Evolutionary conservation across 495 filamentous ascomycete genomes (phyloP), one percentile per base, ranked within the genome.

Genomic region (Aspergillus nanangensis): DNA sequence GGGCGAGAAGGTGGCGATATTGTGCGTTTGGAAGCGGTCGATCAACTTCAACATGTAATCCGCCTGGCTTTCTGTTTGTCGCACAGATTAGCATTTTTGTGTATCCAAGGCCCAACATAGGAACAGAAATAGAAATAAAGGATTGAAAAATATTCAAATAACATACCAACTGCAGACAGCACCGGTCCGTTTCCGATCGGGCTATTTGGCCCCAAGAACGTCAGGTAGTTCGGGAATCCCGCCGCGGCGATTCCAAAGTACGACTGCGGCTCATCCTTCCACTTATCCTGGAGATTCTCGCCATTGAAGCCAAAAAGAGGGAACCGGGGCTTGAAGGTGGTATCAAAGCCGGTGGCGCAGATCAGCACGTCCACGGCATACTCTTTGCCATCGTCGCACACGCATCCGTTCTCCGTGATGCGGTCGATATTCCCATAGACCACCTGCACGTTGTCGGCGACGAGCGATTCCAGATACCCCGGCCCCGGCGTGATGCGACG

Each of bases 201-300:
- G 4, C 37, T 46, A 15, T 67, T 70, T n/a, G 61, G 63, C 2
- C 66, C 69, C 15, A 70, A 45, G 27, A 71, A 55, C 15, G 74
- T 69, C 57, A 80, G 79, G 47, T 79, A 77, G 50, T 83, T 83
- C 1, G 80, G 80, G 51, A 81, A 82, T 3, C 66, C 69, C 24
- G 76, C 66, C 18, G 77, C 61, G 14, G 77, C 74, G 17, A 75
- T 70, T 13, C 71, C 72, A 24, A 77, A 62, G 51, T 84, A 83
- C 5, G 72, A 66, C 37, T 71, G 66, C 0, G 77, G 56, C 2
- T 63, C 62, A 3, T 65, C 53, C 10, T 67, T 58, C 66, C 72
- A 80, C 3, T 59, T 50, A 15, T 72, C 57, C 11, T 66, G 52
- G 1, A 83, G 60, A 29, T 67, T 58, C 11, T 57, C 53, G 2